phyloP scores from a whole-genome alignment of 345 rosid species.

The Mallotus nudiflorus region DNA sequence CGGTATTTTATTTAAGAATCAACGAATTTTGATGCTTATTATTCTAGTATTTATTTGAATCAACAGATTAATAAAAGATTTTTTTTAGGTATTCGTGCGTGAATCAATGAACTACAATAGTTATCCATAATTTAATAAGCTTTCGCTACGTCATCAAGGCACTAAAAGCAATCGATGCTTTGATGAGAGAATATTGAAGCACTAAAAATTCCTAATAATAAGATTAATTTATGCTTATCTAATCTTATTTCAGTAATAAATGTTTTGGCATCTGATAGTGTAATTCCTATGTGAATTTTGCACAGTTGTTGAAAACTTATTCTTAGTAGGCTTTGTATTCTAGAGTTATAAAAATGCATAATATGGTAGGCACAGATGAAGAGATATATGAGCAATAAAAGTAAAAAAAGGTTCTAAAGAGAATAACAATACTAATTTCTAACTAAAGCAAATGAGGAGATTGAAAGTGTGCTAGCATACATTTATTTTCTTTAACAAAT shows the following conservation, averaged over 20 bases:
- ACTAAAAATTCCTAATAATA: not conserved
- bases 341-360: conserved; percentile 74
- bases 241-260: conserved; percentile 5
- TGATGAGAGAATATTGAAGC: not conserved
- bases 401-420: not conserved
- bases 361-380: conserved; percentile 17
- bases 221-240: conserved; percentile 1
- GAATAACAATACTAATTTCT: not conserved
- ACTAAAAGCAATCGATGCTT: not conserved
- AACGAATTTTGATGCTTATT: too few species aligned
- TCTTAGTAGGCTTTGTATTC: conserved; percentile 98
- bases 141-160: conserved; percentile 17
- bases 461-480: too few species aligned
- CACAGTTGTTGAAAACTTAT: conserved; percentile 84
- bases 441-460: too few species aligned
- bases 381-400: not conserved
- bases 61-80: too few species aligned
- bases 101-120: too few species aligned
- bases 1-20: too few species aligned
- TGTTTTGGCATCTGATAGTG: conserved; percentile 4
- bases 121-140: too few species aligned
- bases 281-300: conserved; percentile 81
- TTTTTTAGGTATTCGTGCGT: too few species aligned
- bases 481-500: too few species aligned
- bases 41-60: too few species aligned